A percentile compares a stretch with the other conserved stretches of the same genome.
These are phyloP conservation scores for Dactylellina cionopaga DNA, from an alignment of 2,329 filamentous ascomycete species.

Conservation along the genomic window DNA sequence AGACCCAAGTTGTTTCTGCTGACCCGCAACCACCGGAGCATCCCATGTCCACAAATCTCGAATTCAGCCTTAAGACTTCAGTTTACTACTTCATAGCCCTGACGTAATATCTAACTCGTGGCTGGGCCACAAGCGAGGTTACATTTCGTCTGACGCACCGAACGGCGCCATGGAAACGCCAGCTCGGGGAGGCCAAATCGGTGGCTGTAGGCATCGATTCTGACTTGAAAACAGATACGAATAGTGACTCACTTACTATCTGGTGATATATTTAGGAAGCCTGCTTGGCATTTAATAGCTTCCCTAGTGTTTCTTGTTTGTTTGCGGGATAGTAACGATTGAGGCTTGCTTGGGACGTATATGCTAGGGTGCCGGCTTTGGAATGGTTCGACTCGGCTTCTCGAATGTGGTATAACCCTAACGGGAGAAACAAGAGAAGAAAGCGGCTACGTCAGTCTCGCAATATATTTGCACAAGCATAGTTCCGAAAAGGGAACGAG, in stretches of 20 bases:
- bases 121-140: conserved; percentile 37
- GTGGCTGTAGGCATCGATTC: conserved; percentile 29
- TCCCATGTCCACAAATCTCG: conserved; percentile 15
- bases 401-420: conserved; percentile 5
- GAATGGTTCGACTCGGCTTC: conserved; percentile 27
- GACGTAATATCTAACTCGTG: conserved; percentile 44
- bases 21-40: conserved; percentile 13
- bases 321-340: not conserved
- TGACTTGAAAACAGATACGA: not conserved
- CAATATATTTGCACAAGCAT: not conserved
- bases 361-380: conserved; percentile 1
- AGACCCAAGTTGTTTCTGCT: conserved; percentile 6
- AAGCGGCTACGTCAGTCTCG: conserved; percentile 13
- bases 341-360: not conserved
- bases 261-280: not conserved
- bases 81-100: conserved; percentile 11
- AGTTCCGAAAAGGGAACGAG: not conserved
- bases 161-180: conserved; percentile 4
- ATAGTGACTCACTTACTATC: conserved; percentile 5
- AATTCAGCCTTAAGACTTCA: conserved; percentile 43
- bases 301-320: not conserved
- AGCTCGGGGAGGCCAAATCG: conserved; percentile 16
- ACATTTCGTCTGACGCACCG: conserved; percentile 36
- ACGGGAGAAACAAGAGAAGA: not conserved
- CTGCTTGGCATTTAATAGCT: not conserved